Evolutionary conservation across 73 alveolate species (phyloP).

Genomic region (Effrenium voratum): DNA sequence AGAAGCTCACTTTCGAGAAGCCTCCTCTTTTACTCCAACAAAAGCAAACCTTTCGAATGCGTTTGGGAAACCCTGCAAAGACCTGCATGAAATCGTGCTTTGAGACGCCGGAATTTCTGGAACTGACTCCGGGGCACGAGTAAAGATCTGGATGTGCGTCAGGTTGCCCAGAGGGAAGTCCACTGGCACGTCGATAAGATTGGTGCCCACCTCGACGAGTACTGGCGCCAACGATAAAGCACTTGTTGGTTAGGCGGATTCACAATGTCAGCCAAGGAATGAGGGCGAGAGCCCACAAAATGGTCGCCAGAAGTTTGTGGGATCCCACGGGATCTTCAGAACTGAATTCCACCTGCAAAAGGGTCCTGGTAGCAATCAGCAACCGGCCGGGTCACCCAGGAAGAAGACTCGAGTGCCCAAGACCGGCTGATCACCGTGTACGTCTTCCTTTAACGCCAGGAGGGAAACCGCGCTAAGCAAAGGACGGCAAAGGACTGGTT

Average conservation of each 20-base stretch:
- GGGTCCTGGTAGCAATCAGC: no score
- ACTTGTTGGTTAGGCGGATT: neutral
- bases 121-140: neutral
- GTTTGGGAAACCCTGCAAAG: neutral
- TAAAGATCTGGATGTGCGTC: slow-evolving; percentile 31
- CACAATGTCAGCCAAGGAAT: neutral
- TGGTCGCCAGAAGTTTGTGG: neutral
- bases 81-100: neutral
- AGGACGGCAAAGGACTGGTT: no score
- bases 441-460: no score
- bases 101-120: neutral
- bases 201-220: neutral
- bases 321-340: no score
- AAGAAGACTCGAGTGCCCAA: no score
- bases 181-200: slow-evolving; percentile 4
- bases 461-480: no score
- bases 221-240: neutral
- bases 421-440: no score
- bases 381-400: no score
- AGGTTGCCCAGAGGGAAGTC: slow-evolving; percentile 13
- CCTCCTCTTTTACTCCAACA: no score
- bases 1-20: no score
- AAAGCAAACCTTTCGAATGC: no score
- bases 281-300: neutral
- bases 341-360: no score